These are phyloP conservation scores for Rhododendron simsii DNA, from an alignment of 148 eudicot species.

Conservation along the genomic window DNA sequence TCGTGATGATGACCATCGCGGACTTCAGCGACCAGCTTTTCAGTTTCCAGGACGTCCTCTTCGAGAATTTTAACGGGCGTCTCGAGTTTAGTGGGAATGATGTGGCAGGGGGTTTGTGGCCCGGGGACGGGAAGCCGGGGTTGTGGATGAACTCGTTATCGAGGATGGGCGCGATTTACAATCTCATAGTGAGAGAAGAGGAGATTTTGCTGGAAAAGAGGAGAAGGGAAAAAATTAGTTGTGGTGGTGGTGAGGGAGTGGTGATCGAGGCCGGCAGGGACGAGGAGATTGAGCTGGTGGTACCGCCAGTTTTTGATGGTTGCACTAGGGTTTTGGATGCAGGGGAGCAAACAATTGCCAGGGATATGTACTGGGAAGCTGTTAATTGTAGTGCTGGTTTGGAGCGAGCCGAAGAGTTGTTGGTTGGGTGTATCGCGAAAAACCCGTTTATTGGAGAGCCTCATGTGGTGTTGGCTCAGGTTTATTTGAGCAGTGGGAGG, in stretches of 20 bases:
- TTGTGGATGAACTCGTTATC: conserved; percentile 78
- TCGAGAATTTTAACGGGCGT: conserved; percentile 58
- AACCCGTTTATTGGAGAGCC: conserved; percentile 88
- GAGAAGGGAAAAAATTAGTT: background rate
- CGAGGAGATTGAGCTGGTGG: conserved; percentile 60
- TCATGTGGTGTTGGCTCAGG: conserved; percentile 69
- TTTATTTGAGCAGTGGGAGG: conserved; percentile 52
- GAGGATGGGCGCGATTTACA: conserved; percentile 76
- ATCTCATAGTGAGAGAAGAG: conserved; percentile 65
- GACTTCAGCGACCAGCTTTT: conserved; percentile 92
- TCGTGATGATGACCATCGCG: conserved; percentile 84
- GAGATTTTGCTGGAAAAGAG: conserved; percentile 38
- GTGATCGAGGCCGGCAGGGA: conserved; percentile 23
- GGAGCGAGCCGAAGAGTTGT: conserved; percentile 44
- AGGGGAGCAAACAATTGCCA: conserved; percentile 35
- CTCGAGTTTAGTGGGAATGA: conserved; percentile 61
- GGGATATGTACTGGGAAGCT: conserved; percentile 91
- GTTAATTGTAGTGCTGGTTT: conserved; percentile 1
- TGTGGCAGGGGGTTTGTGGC: conserved; percentile 48
- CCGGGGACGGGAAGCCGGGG: conserved; percentile 93
- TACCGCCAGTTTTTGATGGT: conserved; percentile 68
- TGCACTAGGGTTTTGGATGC: conserved; percentile 52
- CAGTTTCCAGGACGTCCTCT: conserved; percentile 65
- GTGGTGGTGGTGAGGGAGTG: background rate
- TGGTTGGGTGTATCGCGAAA: conserved; percentile 48